phyloP scores from a whole-genome alignment of 1,284 basidiomycete species.

The Caloboletus inedulis region DNA sequence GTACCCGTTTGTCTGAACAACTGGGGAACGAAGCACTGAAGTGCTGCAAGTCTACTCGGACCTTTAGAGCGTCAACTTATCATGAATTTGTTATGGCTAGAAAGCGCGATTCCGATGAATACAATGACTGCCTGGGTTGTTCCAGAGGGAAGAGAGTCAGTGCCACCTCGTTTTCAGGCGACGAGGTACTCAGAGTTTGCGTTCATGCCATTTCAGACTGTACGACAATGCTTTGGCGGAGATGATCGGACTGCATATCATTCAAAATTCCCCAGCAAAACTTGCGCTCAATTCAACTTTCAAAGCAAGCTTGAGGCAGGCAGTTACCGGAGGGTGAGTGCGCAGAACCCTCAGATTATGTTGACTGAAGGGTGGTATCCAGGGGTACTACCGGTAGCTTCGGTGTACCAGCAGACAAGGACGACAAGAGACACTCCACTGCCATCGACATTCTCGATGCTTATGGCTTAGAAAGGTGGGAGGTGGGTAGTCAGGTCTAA shows the following conservation, averaged over 20 bases:
- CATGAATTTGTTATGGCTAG: constrained; percentile 91
- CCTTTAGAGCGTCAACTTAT: constrained; percentile 88
- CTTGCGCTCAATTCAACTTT: constrained; percentile 73
- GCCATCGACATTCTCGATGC: constrained; percentile 71
- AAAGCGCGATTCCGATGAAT: constrained; percentile 64
- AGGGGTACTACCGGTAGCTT: constrained; percentile 92
- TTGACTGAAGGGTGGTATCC: constrained; percentile 11
- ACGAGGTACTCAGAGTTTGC: constrained; percentile 4
- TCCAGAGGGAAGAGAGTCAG: constrained; percentile 69
- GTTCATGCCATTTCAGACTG: constrained; percentile 43
- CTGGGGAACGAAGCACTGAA: constrained; percentile 16
- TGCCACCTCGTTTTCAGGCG: constrained; percentile 18
- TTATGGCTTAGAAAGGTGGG: constrained; percentile 92
- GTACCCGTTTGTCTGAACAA: constrained; percentile 10
- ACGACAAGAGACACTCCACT: constrained; percentile 53
- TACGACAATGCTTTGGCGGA: constrained; percentile 70
- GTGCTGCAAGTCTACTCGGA: constrained; percentile 65
- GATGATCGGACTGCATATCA: constrained; percentile 72
- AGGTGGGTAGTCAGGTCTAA: constrained; percentile 52
- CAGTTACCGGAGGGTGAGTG: constrained; percentile 87
- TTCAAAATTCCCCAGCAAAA: constrained; percentile 60
- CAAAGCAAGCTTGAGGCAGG: constrained; percentile 78
- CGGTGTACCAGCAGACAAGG: constrained; percentile 75
- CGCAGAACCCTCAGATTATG: background rate
- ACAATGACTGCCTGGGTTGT: constrained; percentile 86